Base-by-base conservation (phyloP, 345 rosid genomes). In the Brassica cretica region DNA sequence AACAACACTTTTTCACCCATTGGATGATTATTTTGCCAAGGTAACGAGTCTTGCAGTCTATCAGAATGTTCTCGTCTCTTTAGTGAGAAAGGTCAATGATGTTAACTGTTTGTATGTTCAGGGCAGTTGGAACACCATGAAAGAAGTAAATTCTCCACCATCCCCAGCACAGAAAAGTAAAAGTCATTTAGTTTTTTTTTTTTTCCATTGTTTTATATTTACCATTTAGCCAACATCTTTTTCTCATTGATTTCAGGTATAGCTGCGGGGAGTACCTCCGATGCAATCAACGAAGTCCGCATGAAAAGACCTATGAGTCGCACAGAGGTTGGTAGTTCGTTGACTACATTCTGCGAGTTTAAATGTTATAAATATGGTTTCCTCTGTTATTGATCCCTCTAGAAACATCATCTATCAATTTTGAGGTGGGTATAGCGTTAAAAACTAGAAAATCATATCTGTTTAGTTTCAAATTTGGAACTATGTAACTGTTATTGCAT, bases 221-320 rank as follows among this genome's bases (percentile, higher is more conserved):
- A 39, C 46, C 46, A 0, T 53, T 2, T 53, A 2, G 18, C 21
- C 9, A 15, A 53, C 66, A 68, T 53, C 5, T 29, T 66, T 66
- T 51, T 62, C 27, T 69, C 10, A 53, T 69, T 65, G 37, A 16
- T 53, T 73, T 72, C 83, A 85, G 96, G 80, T 61, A 76, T 84
- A 59, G 86, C 77, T 32, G 86, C 76, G 85, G 29, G 29, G 4
- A 25, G 91, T 82, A 82, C 84, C 29, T 84, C 75, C 21, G 86
- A 88, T 69, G 86, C 89, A 49, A 85, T 84, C 56, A 76, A 90
- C 66, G 88, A 89, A 89, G 89, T 89, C 71, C 88, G 90, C 70
- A 77, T 89, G 16, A 90, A 85, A 86, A 86, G 91, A 65, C 96
- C 96, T 24, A 90, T 88, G 91, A 93, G 98, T 83, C 90, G 90